These are phyloP conservation scores for Clathrospora elynae DNA, from an alignment of 2,329 filamentous ascomycete genomes.

Conservation along the genomic window DNA sequence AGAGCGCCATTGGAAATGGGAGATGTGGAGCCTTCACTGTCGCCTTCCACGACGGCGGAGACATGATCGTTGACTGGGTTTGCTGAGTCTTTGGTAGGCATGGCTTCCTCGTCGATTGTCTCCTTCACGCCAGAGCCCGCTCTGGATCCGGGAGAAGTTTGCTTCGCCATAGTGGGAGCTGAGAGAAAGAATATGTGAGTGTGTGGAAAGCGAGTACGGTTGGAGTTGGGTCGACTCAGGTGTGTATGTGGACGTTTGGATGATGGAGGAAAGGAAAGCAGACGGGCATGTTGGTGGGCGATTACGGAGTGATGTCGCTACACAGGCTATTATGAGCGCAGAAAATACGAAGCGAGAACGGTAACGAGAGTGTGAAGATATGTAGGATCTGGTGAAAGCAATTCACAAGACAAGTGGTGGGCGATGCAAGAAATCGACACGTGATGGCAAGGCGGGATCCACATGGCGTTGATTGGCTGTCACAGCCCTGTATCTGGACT, in stretches of 20 bases:
- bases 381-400: conserved; percentile 5
- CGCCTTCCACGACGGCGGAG: background rate
- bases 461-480: conserved; percentile 28
- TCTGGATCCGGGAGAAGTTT: background rate
- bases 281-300: conserved; percentile 22
- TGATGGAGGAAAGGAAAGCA: conserved; percentile 16
- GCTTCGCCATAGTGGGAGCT: background rate
- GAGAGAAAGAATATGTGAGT: background rate
- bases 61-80: background rate
- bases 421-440: conserved; percentile 2
- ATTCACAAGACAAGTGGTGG: background rate
- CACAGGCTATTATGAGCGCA: conserved; percentile 12
- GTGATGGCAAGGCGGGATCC: conserved; percentile 18
- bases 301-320: conserved; percentile 6
- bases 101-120: conserved; percentile 6
- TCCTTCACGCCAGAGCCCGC: background rate
- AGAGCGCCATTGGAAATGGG: background rate
- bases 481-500: too few relatives aligned
- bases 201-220: background rate
- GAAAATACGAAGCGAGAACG: too few relatives aligned
- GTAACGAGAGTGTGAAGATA: too few relatives aligned
- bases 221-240: conserved; percentile 12
- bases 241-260: conserved; percentile 19
- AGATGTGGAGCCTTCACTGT: background rate
- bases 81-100: conserved; percentile 3